Evolutionary conservation across 2,329 filamentous ascomycete genomes (phyloP).

Genomic region (Colletotrichum gloeosporioides): DNA sequence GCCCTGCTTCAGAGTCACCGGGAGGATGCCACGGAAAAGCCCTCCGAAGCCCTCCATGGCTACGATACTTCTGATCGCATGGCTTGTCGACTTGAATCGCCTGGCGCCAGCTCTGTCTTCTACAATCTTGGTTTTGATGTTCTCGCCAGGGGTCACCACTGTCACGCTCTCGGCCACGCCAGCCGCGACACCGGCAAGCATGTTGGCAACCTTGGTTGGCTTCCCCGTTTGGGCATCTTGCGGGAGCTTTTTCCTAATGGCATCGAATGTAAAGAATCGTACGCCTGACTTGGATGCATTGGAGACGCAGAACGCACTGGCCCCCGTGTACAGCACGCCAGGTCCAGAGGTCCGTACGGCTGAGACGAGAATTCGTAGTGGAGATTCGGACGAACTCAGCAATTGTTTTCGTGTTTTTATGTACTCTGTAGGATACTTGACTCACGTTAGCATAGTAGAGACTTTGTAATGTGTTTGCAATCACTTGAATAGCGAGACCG

Average conservation of each 20-base stretch:
- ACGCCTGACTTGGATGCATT: conserved; percentile 26
- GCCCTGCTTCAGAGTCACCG: conserved; percentile 26
- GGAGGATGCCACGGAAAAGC: conserved; percentile 24
- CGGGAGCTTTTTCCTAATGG: conserved; percentile 17
- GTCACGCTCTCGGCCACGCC: conserved; percentile 26
- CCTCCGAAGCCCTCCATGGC: neutral
- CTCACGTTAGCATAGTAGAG: neutral
- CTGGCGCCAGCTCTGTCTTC: conserved; percentile 24
- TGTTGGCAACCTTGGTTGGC: conserved; percentile 23
- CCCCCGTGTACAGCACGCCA: conserved; percentile 14
- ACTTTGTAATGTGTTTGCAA: neutral
- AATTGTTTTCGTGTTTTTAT: conserved; percentile 21
- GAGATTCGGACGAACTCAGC: neutral
- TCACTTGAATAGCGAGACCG: neutral
- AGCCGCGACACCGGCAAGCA: conserved; percentile 27
- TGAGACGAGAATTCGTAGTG: neutral
- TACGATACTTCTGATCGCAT: neutral
- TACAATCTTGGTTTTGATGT: conserved; percentile 30
- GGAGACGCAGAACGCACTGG: conserved; percentile 23
- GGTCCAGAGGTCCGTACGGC: neutral
- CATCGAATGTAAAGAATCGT: conserved; percentile 29
- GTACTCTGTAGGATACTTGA: neutral
- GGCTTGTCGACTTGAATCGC: neutral
- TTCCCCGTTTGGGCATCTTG: neutral
- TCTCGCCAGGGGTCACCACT: conserved; percentile 31